Evolutionary conservation across 768 basidiomycete genomes (phyloP), one percentile per base, ranked within the genome.

Genomic region (Neoboletus subvelutipes): DNA sequence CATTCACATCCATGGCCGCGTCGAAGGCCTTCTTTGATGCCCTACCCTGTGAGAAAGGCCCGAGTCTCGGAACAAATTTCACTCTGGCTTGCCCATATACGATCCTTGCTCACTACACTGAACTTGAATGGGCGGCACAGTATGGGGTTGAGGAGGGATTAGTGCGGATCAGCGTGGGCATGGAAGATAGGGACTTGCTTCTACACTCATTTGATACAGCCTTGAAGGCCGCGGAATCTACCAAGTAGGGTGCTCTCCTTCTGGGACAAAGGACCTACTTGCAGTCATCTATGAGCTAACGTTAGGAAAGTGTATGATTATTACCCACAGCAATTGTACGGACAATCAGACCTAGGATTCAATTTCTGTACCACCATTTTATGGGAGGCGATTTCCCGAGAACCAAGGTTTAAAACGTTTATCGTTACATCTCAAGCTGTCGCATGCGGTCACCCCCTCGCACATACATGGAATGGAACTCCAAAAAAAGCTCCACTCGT

Each of bases 81-180:
- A 98, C 96, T 2, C 80, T 98, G 31, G 93, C 94, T 33, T 94
- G 87, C 62, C 96, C 95, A 26, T 98, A 92, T 69, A 91, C 92
- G 11, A 85, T 98, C 56, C 78, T 99, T 26, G 96, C 92, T 37
- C 96, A 98, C 71, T 98, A 85, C 62, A 68, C 75, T 1, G 96
- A 99, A 73, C 75, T 96, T 59, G 91, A 89, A 37, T 99, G 96
- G 96, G 96, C 95, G 17, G 86, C 83, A 49, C 75, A 79, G 58
- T 96, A 83, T 73, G 94, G 92, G 20, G 92, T 99, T 13, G 92
- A 96, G 66, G 76, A 76, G 52, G 86, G 85, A 5, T 73, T 99
- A 43, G 91, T 99, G 11, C 79, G 96, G 56, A 82, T 98, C 33
- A 94, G 89, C 61, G 85, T 97, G n/a, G 96, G 96, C 9, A 78